Base-by-base conservation (phyloP, 108 stramenopile genomes). In the Nitzschia putrida region DNA sequence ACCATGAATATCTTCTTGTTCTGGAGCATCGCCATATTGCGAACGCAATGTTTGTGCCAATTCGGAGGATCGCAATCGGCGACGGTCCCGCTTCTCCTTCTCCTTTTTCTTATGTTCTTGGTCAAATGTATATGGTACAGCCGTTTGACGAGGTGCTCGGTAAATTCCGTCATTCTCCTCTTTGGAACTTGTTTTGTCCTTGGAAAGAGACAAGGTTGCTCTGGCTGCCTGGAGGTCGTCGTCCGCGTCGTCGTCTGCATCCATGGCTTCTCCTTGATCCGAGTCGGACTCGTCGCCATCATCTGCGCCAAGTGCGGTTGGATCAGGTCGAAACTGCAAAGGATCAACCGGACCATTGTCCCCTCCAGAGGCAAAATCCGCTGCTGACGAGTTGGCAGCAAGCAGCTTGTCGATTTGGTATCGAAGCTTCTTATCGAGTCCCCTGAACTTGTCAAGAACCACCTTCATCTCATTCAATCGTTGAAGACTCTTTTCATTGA, bases 331-430 rank as follows among this genome's bases (percentile, higher is more conserved):
- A 44, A 63, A 82, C 29, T 60, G 66, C 39, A 85, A 61, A 1
- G 84, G 81, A 54, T 85, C 78, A 9, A 74, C 78, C 9, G 74
- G 29, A 3, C 10, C 67, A 39, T 68, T 73, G 12, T 60, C 83
- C 23, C 65, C 58, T 47, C 70, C 82, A 34, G 73, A 60, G 16
- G 75, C 75, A 68, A 78, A 82, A 40, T 68, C 20, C 11, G 88
- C 74, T 23, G 74, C 64, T 2, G 68, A 61, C 10, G 81, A 72
- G 50, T 76, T 60, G 37, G 85, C 52, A 0, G 87, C 74, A 18
- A 92, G 52, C 42, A 95, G 61, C 63, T 91, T 90, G 54, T 95
- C 94, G 55, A 95, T 87, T 58, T 92, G 91, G 71, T 95, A 92
- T 16, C 88, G 75, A 71, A 95, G 79, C 61, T 90, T 89, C 57